phyloP scores from a whole-genome alignment of 768 basidiomycete species.

The Kondoa malvinella region DNA sequence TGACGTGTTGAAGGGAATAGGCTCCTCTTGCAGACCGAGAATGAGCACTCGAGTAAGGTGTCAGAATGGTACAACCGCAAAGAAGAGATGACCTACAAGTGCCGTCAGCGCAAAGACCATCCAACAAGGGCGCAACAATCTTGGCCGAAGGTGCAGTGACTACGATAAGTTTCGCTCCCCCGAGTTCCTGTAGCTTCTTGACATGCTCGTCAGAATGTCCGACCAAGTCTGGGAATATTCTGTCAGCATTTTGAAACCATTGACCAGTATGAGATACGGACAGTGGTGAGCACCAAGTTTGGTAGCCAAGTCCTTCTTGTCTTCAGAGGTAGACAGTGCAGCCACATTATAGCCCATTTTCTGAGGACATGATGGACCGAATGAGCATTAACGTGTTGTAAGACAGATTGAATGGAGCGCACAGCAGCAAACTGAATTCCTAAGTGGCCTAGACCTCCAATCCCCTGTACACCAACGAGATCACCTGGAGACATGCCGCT shows the following conservation, averaged over 20 bases:
- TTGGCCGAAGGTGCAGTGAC: slow-evolving; percentile 19
- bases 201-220: slow-evolving; percentile 28
- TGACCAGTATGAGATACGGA: too few relatives aligned
- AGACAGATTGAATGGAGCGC: slow-evolving; percentile 17
- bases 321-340: slow-evolving; percentile 31
- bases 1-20: neutral
- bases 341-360: slow-evolving; percentile 34
- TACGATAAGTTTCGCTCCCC: slow-evolving; percentile 34
- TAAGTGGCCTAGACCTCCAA: slow-evolving; percentile 20
- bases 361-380: slow-evolving; percentile 27
- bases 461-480: slow-evolving; percentile 34
- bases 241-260: too few relatives aligned
- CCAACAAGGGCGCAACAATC: slow-evolving; percentile 14
- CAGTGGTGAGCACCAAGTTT: slow-evolving; percentile 34
- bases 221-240: slow-evolving; percentile 36
- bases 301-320: slow-evolving; percentile 31
- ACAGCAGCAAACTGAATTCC: neutral
- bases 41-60: neutral
- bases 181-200: slow-evolving; percentile 31
- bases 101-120: slow-evolving; percentile 19
- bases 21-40: neutral
- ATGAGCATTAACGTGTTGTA: neutral
- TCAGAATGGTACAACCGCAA: neutral
- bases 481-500: slow-evolving; percentile 26
- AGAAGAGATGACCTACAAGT: slow-evolving; percentile 19